Conservation (phyloP, 2,329 filamentous ascomycete genomes). For the Fusarium longipes region DNA sequence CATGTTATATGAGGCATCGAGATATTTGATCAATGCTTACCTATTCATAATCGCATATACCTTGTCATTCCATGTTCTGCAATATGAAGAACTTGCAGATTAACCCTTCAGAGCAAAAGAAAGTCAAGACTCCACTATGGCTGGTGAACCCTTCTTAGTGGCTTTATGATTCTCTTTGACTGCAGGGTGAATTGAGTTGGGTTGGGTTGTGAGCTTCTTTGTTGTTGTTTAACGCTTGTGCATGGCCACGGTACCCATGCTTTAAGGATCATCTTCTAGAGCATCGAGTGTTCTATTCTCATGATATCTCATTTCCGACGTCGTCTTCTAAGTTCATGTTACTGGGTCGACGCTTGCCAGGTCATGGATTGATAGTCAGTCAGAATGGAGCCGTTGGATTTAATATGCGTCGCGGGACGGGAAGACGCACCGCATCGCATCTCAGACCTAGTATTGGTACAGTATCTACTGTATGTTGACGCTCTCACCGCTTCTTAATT, state of each 20-base stretch:
- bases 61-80: background rate
- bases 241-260: slow-evolving; percentile 20
- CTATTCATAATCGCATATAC: background rate
- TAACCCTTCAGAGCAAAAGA: background rate
- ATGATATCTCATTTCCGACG: slow-evolving; percentile 20
- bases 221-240: slow-evolving; percentile 23
- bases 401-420: slow-evolving; percentile 35
- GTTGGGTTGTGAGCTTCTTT: slow-evolving; percentile 1
- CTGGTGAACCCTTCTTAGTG: slow-evolving; percentile 19
- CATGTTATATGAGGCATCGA: background rate
- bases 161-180: slow-evolving; percentile 24
- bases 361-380: slow-evolving; percentile 4
- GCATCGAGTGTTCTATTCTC: slow-evolving; percentile 18
- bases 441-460: slow-evolving; percentile 22
- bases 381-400: slow-evolving; percentile 27
- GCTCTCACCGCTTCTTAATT: slow-evolving; percentile 46
- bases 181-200: slow-evolving; percentile 8
- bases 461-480: slow-evolving; percentile 31
- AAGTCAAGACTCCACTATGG: background rate
- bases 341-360: slow-evolving; percentile 42
- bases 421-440: slow-evolving; percentile 33
- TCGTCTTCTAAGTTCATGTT: slow-evolving; percentile 28
- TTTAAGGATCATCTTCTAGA: background rate
- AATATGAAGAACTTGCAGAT: background rate
- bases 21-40: background rate